phyloP scores from a whole-genome alignment of 2,329 filamentous ascomycete genomes.

The Leptodontidium sp. region DNA sequence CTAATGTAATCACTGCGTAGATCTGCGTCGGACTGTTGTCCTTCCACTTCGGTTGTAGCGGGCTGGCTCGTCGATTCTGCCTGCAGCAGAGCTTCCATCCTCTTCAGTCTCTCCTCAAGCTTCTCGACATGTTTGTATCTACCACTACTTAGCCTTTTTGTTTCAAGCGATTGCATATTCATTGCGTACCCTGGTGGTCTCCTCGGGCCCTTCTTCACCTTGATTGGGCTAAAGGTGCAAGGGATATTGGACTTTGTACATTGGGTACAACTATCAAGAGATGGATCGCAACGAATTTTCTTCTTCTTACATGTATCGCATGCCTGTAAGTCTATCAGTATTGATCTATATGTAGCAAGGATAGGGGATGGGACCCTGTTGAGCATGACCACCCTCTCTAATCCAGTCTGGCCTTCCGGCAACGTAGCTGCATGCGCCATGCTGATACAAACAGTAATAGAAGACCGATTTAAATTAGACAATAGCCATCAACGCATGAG shows the following conservation, averaged over 20 bases:
- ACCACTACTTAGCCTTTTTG: conserved; percentile 12
- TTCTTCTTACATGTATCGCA: conserved; percentile 46
- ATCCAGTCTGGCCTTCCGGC: conserved; percentile 27
- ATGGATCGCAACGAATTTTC: conserved; percentile 45
- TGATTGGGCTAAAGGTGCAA: conserved; percentile 45
- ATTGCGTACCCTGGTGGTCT: conserved; percentile 36
- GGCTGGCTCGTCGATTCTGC: conserved; percentile 21
- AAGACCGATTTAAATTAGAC: too few relatives aligned
- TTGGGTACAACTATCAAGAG: conserved; percentile 39
- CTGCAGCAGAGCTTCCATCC: conserved; percentile 34
- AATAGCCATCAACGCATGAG: too few relatives aligned
- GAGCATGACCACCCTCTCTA: conserved; percentile 29
- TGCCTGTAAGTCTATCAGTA: conserved; percentile 35
- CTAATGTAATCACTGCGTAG: conserved; percentile 25
- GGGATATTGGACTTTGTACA: conserved; percentile 41
- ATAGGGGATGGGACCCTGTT: conserved; percentile 27
- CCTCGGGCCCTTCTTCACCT: conserved; percentile 37
- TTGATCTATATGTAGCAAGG: conserved; percentile 25
- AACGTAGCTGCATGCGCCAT: conserved; percentile 28
- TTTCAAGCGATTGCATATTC: not conserved
- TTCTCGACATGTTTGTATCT: conserved; percentile 34
- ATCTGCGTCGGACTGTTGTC: conserved; percentile 17
- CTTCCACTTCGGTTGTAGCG: conserved; percentile 18
- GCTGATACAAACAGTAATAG: conserved; percentile 20
- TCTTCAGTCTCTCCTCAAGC: conserved; percentile 34